Base-by-base conservation (phyloP, 2,329 filamentous ascomycete species). In the Metarhizium anisopliae region DNA sequence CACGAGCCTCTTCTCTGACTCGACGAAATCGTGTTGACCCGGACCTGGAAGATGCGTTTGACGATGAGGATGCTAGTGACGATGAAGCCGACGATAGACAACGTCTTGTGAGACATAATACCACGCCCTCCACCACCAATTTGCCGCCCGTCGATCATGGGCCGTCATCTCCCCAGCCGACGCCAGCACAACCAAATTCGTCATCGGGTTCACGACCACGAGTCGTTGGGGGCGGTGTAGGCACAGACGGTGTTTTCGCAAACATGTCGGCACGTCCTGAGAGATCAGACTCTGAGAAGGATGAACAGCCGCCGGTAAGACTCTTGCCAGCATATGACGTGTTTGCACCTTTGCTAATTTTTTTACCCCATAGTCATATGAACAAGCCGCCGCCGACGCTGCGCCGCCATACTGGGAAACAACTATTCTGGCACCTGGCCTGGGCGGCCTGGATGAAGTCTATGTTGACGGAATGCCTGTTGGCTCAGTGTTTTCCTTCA, bases 321-420 rank as follows among this genome's bases (percentile, higher is more conserved):
- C 25, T 14, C n/a, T 11, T 7, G 16, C 5, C 16, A 30, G 5
- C n/a, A 32, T 6, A 2, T 8, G 10, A 20, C 45, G 40, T 56
- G 54, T 32, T 29, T 45, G 11, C 16, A 42, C 42, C 3, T 63
- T 73, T 77, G 67, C 78, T 68, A 50, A 43, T 47, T 59, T 51
- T 51, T 43, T 38, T 58, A 64, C 25, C 1, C 25, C 25, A 30
- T 18, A 96, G 90, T 92, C 93, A 40, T 99, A 99, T 70, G 94
- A 99, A 79, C 93, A 97, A 83, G 94, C 94, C 16, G 94, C 94
- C 3, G 93, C 93, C 47, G 94, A 99, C 71, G 88, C 91, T 29
- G 94, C 94, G 51, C 94, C 94, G 1, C 94, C 94, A 0, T 99
- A 99, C 73, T 99, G 94, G 94, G 94, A 99, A 76, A 99, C 94